Percentiles rank a stretch among this genome's conserved stretches.
Evolutionary conservation across 2,329 filamentous ascomycete species (phyloP).

Genomic region (Paecilomyces variotii): DNA sequence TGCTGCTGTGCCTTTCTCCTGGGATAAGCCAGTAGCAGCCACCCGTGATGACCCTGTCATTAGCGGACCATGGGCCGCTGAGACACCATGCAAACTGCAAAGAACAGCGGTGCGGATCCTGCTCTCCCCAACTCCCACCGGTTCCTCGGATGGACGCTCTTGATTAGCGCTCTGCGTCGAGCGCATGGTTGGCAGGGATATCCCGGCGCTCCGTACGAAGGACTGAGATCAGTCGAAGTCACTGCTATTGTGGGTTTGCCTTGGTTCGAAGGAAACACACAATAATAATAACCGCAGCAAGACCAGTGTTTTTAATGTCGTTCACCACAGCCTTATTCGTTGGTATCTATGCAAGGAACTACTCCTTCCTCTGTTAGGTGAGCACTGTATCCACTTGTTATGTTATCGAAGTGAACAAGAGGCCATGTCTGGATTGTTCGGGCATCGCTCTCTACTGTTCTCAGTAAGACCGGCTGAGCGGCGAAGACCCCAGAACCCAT

Average conservation of each 20-base stretch:
- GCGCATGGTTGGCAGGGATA: slow-evolving; percentile 2
- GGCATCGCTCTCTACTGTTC: not conserved
- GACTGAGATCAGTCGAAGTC: not conserved
- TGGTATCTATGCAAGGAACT: not conserved
- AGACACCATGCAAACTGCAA: not conserved
- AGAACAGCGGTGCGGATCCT: not conserved
- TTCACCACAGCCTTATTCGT: not conserved
- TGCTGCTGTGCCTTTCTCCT: slow-evolving; percentile 6
- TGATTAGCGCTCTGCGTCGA: not conserved
- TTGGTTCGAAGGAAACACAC: not conserved
- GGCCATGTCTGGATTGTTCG: not conserved
- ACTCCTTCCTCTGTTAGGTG: not conserved
- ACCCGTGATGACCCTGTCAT: slow-evolving; percentile 2
- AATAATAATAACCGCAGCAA: not conserved
- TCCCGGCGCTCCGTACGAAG: not conserved
- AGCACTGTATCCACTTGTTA: not conserved
- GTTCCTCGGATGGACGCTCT: not conserved
- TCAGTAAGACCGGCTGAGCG: not conserved
- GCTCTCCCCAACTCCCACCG: not conserved
- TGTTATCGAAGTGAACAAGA: not conserved
- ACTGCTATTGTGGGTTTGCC: not conserved
- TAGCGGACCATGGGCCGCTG: not conserved
- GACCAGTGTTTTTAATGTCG: not conserved
- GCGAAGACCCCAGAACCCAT: not conserved
- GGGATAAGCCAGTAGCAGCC: slow-evolving; percentile 1